Percentiles rank a stretch among this genome's conserved stretches.
These are phyloP conservation scores for Aspergillus calidoustus DNA, from an alignment of 2,329 filamentous ascomycete genomes.

Conservation along the genomic window DNA sequence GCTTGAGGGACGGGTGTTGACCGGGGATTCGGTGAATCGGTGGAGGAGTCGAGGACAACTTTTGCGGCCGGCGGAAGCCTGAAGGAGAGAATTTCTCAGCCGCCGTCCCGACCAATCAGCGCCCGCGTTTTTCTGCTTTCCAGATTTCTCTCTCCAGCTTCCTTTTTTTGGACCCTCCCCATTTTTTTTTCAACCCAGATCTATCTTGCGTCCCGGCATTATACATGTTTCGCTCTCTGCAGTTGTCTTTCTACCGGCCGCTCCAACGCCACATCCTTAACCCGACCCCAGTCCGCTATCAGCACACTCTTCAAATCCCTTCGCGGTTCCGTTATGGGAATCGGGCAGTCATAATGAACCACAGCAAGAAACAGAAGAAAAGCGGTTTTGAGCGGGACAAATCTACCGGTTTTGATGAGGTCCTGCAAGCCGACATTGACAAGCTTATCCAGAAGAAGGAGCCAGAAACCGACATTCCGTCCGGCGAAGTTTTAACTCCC, in stretches of 20 bases:
- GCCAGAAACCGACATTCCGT: constrained; percentile 26
- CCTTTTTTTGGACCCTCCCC: neutral
- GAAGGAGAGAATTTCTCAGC: constrained; percentile 34
- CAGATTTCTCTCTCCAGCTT: constrained; percentile 10
- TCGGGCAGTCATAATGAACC: constrained; percentile 33
- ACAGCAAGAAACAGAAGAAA: constrained; percentile 49
- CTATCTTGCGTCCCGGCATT: neutral
- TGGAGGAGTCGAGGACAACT: constrained; percentile 7
- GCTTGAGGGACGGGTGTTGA: constrained; percentile 9
- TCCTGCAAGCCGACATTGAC: constrained; percentile 67
- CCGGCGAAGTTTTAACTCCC: constrained; percentile 27
- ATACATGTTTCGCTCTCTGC: constrained; percentile 13
- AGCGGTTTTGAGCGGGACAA: constrained; percentile 61
- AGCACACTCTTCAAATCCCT: constrained; percentile 4
- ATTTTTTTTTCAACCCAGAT: constrained; percentile 11
- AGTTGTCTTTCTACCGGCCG: neutral
- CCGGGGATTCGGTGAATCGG: constrained; percentile 6
- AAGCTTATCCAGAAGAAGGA: constrained; percentile 40
- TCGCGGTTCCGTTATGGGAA: constrained; percentile 26
- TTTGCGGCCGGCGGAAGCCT: constrained; percentile 15
- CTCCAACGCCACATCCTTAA: neutral
- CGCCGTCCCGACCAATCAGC: constrained; percentile 28
- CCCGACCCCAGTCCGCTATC: neutral
- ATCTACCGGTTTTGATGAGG: constrained; percentile 68
- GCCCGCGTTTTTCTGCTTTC: constrained; percentile 25